Base-by-base conservation (phyloP, 805 yeast genomes). In the Teunomyces gatunensis region DNA sequence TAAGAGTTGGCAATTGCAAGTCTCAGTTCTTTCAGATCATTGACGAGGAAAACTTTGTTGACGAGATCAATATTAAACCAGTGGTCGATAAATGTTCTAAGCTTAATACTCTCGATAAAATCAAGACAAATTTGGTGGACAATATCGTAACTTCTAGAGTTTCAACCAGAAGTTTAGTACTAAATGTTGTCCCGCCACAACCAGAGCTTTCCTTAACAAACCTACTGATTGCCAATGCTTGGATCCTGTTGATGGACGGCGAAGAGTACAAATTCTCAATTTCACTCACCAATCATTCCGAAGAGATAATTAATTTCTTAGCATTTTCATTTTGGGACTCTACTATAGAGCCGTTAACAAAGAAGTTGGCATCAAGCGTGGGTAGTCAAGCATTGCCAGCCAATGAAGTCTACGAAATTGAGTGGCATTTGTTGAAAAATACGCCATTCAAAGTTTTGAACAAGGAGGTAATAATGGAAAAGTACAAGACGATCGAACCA, bases 201-300 rank as follows among this genome's bases (percentile, higher is more conserved):
- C 96, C 96, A 0, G 64, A 75, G 4, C 64, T 89, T 28, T 73
- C 79, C 2, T 58, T 84, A 11, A 65, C 78, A 1, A 73, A 77
- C 36, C 66, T 78, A 5, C 77, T 80, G 55, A 72, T 84, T 11
- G 74, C 78, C 17, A 84, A 83, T 54, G 81, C 81, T 3, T 84
- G 88, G 82, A 57, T 85, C 3, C 85, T 88, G 89, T 64, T 89
- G 12, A 64, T 89, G 10, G 96, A 89, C 59, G 96, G 96, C 6
- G 94, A 89, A 55, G 68, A 71, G 35, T 74, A 72, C 44, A 52
- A 60, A 1, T 79, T 87, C 49, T 67, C 73, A 1, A 61, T 88
- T 4, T 61, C 65, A 1, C 63, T 89, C 28, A 74, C 76, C 42
- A 89, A 89, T 60, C 71, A 76, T 15, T 83, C 92, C 0, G 59